Conservation (phyloP, 1,139 yeast species). For the Sugiyamaella sp. region DNA sequence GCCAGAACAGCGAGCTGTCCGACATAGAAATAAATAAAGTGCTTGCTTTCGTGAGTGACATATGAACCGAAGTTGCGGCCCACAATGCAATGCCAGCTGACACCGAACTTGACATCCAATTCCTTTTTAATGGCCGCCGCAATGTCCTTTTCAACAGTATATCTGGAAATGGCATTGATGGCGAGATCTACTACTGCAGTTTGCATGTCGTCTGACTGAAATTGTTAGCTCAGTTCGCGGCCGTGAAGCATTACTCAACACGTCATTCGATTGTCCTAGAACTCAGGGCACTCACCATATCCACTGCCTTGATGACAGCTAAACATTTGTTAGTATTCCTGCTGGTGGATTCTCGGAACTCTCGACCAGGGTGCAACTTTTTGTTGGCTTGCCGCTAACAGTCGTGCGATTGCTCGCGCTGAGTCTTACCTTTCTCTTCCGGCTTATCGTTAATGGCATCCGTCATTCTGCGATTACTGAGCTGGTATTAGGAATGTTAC, state of each 20-base stretch:
- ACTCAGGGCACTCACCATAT: slow-evolving; percentile 42
- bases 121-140: slow-evolving; percentile 83
- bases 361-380: too few species aligned
- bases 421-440: slow-evolving; percentile 11
- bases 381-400: not conserved
- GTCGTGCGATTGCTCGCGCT: not conserved
- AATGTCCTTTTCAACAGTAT: slow-evolving; percentile 63
- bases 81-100: slow-evolving; percentile 94
- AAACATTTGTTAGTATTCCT: slow-evolving; percentile 4
- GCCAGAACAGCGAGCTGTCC: slow-evolving; percentile 79
- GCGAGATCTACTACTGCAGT: slow-evolving; percentile 38
- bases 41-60: slow-evolving; percentile 82
- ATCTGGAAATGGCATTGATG: slow-evolving; percentile 59
- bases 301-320: slow-evolving; percentile 49
- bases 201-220: slow-evolving; percentile 33
- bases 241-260: not conserved
- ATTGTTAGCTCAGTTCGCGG: not conserved
- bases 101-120: slow-evolving; percentile 66
- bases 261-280: not conserved
- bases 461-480: slow-evolving; percentile 2
- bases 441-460: not conserved
- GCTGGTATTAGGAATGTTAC: not conserved
- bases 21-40: slow-evolving; percentile 80
- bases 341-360: too few species aligned
- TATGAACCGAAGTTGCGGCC: slow-evolving; percentile 93